Evolutionary conservation across 176 grass and related monocot species (phyloP), one percentile per base, ranked within the genome.

Genomic region (Triticum monococcum): DNA sequence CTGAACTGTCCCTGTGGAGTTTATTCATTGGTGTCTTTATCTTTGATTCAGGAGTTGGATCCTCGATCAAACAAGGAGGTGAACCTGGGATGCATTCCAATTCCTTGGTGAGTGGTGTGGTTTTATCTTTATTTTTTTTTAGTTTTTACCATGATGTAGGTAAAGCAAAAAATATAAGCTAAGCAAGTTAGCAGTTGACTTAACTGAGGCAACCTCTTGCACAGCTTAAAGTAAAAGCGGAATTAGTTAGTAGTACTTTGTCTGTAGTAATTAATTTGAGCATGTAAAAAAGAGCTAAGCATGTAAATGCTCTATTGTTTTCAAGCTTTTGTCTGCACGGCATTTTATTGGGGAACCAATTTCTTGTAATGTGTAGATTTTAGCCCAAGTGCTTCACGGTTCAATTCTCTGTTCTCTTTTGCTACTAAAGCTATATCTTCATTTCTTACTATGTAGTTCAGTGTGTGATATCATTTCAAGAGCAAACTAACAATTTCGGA

Each of bases 71-170:
- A 18, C 75, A 79, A 61, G 77, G 50, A 72, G 24, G 6, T 5
- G 81, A 36, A 30, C 5, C 50, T n/a, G 50, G 24, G 54, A 33
- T 72, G 68, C 50, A 43, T 33, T 33, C 36, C 23, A 22, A 86
- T 71, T 79, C 76, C 4, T 72, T 72, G 76, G 76, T 80, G 66
- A 86, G 76, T 80, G 17, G 4, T 78, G 64, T 40, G 13, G 1
- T 20, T 48, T 68, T 57, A 40, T 40, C 38, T 40, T n/a, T n/a
- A n/a, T n/a, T n/a, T n/a, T n/a, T 2, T 2, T 40, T 9, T 38
- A 38, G 10, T 54, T 78, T 12, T 12, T 17, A 5, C 30, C 32
- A 38, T 78, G 31, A 54, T 30, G 41, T 57, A 56, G 20, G 7
- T 85, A 36, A n/a, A 7, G 8, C 10, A 40, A 40, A 37, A 37